phyloP scores from a whole-genome alignment of 208 protist species.

The Borovskyia barvae region DNA sequence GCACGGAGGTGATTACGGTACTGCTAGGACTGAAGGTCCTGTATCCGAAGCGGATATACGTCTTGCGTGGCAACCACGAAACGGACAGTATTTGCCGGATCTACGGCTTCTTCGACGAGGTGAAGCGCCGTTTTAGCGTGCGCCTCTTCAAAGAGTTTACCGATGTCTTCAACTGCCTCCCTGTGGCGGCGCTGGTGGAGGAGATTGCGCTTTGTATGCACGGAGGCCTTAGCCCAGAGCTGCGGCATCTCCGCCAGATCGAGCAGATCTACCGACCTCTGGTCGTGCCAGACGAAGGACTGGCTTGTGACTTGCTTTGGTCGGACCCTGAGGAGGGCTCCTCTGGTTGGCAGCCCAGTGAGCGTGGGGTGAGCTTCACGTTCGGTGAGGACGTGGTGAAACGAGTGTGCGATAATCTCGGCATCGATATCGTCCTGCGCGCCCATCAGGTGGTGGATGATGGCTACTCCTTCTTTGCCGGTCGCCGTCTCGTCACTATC shows the following conservation, averaged over 20 bases:
- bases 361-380: slow-evolving; percentile 97
- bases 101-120: slow-evolving; percentile 99
- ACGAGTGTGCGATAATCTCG: slow-evolving; percentile 94
- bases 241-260: slow-evolving; percentile 97
- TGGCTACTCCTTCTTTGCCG: slow-evolving; percentile 99
- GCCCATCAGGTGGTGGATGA: slow-evolving; percentile 98
- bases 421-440: slow-evolving; percentile 98
- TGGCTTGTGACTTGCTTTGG: slow-evolving; percentile 97
- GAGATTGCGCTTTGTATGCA: slow-evolving; percentile 95
- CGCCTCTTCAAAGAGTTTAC: slow-evolving; percentile 57
- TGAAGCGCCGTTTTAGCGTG: slow-evolving; percentile 76
- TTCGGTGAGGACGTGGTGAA: slow-evolving; percentile 97
- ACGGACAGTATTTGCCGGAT: slow-evolving; percentile 98
- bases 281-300: slow-evolving; percentile 70
- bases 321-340: slow-evolving; percentile 94
- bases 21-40: slow-evolving; percentile 95
- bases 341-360: slow-evolving; percentile 89
- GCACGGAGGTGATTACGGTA: slow-evolving; percentile 90
- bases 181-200: slow-evolving; percentile 95
- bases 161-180: slow-evolving; percentile 71
- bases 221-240: slow-evolving; percentile 97
- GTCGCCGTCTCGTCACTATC: slow-evolving; percentile 97
- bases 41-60: slow-evolving; percentile 96
- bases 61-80: slow-evolving; percentile 99
- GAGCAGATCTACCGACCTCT: slow-evolving; percentile 48